A percentile compares a stretch with the other conserved stretches of the same genome.
Conservation (phyloP, 768 basidiomycete genomes). For the Punctularia strigosozonata region DNA sequence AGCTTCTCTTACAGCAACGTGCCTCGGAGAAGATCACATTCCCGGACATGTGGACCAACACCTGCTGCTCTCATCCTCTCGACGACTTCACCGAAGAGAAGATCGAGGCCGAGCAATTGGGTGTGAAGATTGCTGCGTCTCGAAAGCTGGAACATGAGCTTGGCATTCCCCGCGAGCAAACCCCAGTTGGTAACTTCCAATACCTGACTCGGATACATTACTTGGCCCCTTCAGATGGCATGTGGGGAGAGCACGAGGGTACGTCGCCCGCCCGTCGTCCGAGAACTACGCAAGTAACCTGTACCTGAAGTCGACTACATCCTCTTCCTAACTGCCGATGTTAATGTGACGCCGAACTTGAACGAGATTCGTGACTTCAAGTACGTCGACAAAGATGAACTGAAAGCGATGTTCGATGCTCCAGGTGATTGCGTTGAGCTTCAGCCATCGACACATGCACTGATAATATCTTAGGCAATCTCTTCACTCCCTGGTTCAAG, state of each 20-base stretch:
- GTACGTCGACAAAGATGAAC: constrained; percentile 85
- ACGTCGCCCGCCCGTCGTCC: constrained; percentile 10
- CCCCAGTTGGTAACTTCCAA: constrained; percentile 77
- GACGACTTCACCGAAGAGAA: constrained; percentile 85
- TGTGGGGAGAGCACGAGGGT: constrained; percentile 99
- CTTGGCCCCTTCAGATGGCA: constrained; percentile 81
- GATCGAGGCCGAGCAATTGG: constrained; percentile 62
- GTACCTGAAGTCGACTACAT: constrained; percentile 82
- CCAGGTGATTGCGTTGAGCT: constrained; percentile 33
- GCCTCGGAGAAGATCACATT: constrained; percentile 99
- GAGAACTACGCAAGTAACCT: not conserved
- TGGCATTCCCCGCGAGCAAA: constrained; percentile 73
- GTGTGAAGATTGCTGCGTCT: constrained; percentile 84
- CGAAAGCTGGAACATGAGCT: constrained; percentile 95
- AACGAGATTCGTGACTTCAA: constrained; percentile 90
- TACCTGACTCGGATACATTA: constrained; percentile 97
- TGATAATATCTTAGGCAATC: constrained; percentile 40
- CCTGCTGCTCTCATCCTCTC: constrained; percentile 95
- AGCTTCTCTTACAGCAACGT: constrained; percentile 86
- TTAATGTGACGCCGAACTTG: constrained; percentile 64
- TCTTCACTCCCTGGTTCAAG: constrained; percentile 99
- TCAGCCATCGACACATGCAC: constrained; percentile 3
- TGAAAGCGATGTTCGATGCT: constrained; percentile 84
- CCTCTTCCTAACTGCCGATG: constrained; percentile 84
- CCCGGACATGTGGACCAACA: constrained; percentile 99